phyloP scores from a whole-genome alignment of 805 yeast species.

The Grigorovia yakushimaensis region DNA sequence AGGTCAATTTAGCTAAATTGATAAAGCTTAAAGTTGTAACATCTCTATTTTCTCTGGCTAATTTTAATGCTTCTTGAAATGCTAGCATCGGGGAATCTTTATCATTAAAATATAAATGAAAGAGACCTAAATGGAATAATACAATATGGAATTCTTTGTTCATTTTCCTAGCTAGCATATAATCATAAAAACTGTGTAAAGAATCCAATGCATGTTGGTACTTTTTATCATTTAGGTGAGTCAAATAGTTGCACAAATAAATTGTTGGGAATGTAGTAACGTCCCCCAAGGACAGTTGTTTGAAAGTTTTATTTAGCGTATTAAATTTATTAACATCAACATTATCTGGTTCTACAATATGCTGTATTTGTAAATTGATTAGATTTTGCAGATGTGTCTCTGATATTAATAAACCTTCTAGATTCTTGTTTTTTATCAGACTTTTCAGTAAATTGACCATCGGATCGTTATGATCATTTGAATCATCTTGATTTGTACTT shows the following conservation, averaged over 20 bases:
- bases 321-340: not conserved
- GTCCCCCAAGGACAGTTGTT: constrained; percentile 13
- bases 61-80: constrained; percentile 76
- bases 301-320: not conserved
- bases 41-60: constrained; percentile 81
- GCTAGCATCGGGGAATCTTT: constrained; percentile 63
- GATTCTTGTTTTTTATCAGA: not conserved
- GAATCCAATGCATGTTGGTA: constrained; percentile 37
- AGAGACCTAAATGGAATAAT: constrained; percentile 56
- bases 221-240: constrained; percentile 8
- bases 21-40: constrained; percentile 60
- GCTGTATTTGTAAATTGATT: constrained; percentile 15
- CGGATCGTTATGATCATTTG: constrained; percentile 4
- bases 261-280: constrained; percentile 20
- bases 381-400: constrained; percentile 18
- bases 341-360: not conserved
- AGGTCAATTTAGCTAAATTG: constrained; percentile 64
- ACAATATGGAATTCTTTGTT: constrained; percentile 69
- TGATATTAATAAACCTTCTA: constrained; percentile 4
- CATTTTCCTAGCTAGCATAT: constrained; percentile 58
- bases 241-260: constrained; percentile 17
- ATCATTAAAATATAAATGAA: constrained; percentile 61
- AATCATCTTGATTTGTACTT: not conserved
- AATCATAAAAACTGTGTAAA: constrained; percentile 57
- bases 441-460: constrained; percentile 7